These are phyloP conservation scores for Termitomyces sp. DNA, from an alignment of 768 basidiomycete species.

Conservation along the genomic window DNA sequence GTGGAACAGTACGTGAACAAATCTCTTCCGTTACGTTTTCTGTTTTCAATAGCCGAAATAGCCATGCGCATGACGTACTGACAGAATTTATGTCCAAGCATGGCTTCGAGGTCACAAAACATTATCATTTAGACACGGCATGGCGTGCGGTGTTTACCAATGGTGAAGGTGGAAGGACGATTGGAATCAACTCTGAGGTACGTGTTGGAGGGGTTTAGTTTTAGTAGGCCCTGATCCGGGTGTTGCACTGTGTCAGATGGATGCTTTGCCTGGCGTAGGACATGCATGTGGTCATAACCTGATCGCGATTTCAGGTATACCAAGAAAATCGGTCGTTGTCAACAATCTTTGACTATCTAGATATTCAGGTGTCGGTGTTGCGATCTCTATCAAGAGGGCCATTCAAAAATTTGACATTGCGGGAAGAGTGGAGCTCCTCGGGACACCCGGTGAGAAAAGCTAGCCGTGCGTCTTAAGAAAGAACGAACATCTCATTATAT, in stretches of 20 bases:
- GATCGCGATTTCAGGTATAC: slow-evolving; percentile 58
- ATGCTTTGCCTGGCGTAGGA: slow-evolving; percentile 54
- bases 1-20: slow-evolving; percentile 51
- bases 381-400: slow-evolving; percentile 60
- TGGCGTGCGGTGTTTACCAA: slow-evolving; percentile 68
- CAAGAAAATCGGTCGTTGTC: neutral
- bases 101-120: slow-evolving; percentile 58
- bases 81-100: slow-evolving; percentile 62
- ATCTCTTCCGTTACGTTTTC: neutral
- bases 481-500: neutral
- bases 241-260: slow-evolving; percentile 36
- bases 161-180: slow-evolving; percentile 60
- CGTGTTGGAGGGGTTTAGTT: slow-evolving; percentile 13
- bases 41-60: slow-evolving; percentile 18
- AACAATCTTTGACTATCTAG: neutral
- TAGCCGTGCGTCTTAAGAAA: neutral
- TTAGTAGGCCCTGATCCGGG: neutral
- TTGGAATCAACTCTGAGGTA: slow-evolving; percentile 79
- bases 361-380: slow-evolving; percentile 62
- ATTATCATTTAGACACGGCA: slow-evolving; percentile 64
- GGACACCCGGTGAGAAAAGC: slow-evolving; percentile 60
- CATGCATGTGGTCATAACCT: slow-evolving; percentile 84
- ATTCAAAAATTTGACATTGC: slow-evolving; percentile 56
- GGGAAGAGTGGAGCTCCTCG: slow-evolving; percentile 67
- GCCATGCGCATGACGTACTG: slow-evolving; percentile 67